Percentiles rank a stretch among this genome's conserved stretches.
Evolutionary conservation across 2,329 filamentous ascomycete species (phyloP).

Genomic region (Elsinoe ampelina): DNA sequence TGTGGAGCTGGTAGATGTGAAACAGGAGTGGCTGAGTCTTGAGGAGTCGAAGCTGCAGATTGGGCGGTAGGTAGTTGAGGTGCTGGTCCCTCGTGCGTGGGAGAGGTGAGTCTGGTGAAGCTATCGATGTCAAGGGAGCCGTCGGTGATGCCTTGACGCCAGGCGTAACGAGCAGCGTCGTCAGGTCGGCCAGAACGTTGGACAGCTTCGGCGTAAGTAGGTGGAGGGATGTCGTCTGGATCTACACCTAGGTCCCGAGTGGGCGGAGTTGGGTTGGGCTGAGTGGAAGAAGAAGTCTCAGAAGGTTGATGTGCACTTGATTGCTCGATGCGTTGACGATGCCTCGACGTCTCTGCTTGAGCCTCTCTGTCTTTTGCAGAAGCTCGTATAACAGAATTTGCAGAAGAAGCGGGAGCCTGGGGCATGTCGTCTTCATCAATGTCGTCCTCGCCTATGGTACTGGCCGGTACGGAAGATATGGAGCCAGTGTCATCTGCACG

Average conservation of each 20-base stretch:
- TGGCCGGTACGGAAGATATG: conserved; percentile 11
- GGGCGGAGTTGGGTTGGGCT: background rate
- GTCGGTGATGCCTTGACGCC: conserved; percentile 10
- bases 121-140: conserved; percentile 6
- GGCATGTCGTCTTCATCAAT: conserved; percentile 10
- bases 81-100: background rate
- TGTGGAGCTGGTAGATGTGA: background rate
- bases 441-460: conserved; percentile 2
- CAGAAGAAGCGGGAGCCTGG: background rate
- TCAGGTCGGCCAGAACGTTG: background rate
- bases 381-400: background rate
- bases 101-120: background rate
- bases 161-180: conserved; percentile 7
- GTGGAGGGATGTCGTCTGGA: conserved; percentile 8
- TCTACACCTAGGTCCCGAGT: background rate
- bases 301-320: background rate
- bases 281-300: background rate
- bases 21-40: no score
- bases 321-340: background rate
- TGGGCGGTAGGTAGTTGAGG: background rate
- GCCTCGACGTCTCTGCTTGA: conserved; percentile 8
- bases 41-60: background rate
- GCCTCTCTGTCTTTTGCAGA: conserved; percentile 10
- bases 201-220: conserved; percentile 11
- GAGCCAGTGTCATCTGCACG: conserved; percentile 8